These are phyloP conservation scores for Ganoderma multipileum DNA, from an alignment of 1,284 basidiomycete species.

Conservation along the genomic window DNA sequence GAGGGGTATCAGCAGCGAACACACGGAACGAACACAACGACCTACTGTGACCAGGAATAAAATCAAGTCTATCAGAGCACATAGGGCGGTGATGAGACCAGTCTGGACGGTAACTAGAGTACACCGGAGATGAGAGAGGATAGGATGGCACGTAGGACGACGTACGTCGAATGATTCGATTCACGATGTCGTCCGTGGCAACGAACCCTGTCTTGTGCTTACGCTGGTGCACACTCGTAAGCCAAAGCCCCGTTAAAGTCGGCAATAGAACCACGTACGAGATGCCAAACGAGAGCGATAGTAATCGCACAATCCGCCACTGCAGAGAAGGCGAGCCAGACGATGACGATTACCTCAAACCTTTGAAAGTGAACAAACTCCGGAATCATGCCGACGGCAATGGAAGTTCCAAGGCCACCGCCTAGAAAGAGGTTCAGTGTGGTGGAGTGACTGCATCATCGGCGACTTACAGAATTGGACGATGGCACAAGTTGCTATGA, in stretches of 20 bases:
- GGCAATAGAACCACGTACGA: constrained; percentile 27
- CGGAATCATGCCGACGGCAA: constrained; percentile 43
- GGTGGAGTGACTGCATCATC: background rate
- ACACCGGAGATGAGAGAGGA: background rate
- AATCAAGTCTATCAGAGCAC: constrained; percentile 41
- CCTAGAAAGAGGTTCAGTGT: constrained; percentile 27
- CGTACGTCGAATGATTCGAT: constrained; percentile 52
- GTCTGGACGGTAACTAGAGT: constrained; percentile 44
- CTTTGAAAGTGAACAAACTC: constrained; percentile 45
- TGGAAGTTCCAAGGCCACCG: constrained; percentile 44
- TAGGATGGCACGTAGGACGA: background rate
- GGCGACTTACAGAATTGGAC: constrained; percentile 40
- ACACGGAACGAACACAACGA: background rate
- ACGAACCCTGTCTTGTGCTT: constrained; percentile 48
- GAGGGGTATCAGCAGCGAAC: constrained; percentile 3
- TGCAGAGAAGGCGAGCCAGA: constrained; percentile 44
- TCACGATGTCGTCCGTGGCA: constrained; percentile 44
- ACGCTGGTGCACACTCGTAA: constrained; percentile 35
- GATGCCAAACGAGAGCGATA: constrained; percentile 40
- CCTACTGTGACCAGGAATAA: constrained; percentile 41
- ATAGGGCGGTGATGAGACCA: constrained; percentile 43
- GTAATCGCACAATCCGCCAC: constrained; percentile 43
- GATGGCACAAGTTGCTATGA: constrained; percentile 38
- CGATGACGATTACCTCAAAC: constrained; percentile 45
- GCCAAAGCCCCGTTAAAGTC: background rate